Conservation (phyloP, 2,329 filamentous ascomycete genomes). For the Stagonosporopsis cucurbitacearum region DNA sequence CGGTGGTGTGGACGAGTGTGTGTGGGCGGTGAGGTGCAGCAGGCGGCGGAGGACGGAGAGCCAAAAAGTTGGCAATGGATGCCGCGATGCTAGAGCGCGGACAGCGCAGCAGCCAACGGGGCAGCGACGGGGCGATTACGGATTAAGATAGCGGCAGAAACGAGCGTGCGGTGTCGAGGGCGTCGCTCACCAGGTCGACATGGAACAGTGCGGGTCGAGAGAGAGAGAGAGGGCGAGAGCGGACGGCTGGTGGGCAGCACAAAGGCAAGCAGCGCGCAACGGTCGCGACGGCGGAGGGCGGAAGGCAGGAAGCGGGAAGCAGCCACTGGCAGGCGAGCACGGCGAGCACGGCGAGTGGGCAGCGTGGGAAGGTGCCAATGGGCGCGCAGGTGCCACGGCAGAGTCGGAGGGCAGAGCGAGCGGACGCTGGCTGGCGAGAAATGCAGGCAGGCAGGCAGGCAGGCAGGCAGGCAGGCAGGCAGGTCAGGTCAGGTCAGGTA, state of each 20-base stretch:
- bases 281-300: conserved; percentile 14
- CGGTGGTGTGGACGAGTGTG: conserved; percentile 25
- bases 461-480: no score
- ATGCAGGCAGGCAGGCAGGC: conserved; percentile 5
- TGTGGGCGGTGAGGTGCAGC: conserved; percentile 22
- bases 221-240: conserved; percentile 23
- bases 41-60: conserved; percentile 26
- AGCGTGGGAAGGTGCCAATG: conserved; percentile 17
- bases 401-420: conserved; percentile 23
- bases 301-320: conserved; percentile 10
- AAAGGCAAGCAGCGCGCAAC: conserved; percentile 13
- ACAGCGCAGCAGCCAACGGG: conserved; percentile 22
- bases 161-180: conserved; percentile 45
- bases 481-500: no score
- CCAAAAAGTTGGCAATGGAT: conserved; percentile 45
- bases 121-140: conserved; percentile 39
- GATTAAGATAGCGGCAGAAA: conserved; percentile 49
- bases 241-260: conserved; percentile 1
- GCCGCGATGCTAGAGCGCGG: conserved; percentile 42
- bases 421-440: conserved; percentile 26
- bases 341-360: conserved; percentile 3
- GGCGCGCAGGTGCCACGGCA: conserved; percentile 14
- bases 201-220: conserved; percentile 31
- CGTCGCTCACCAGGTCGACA: conserved; percentile 41
- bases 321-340: conserved; percentile 17